Percentiles rank a stretch among this genome's conserved stretches.
Evolutionary conservation across 2,329 filamentous ascomycete genomes (phyloP).

Genomic region (Chaetomiaceae sp.): DNA sequence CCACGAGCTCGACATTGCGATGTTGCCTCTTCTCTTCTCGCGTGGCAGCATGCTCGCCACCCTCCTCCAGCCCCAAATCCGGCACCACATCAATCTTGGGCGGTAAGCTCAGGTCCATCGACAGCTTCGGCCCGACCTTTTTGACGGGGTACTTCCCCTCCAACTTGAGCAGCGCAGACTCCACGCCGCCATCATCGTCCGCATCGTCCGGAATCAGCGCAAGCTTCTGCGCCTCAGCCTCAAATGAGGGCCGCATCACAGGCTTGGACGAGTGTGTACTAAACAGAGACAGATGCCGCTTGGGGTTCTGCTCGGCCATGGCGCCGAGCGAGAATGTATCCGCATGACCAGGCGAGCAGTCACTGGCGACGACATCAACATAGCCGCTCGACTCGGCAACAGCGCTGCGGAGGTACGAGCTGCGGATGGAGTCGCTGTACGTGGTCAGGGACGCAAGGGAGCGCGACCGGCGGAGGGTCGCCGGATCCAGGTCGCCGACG

Average conservation of each 20-base stretch:
- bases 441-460: conserved; percentile 58
- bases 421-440: conserved; percentile 57
- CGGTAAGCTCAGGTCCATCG: conserved; percentile 34
- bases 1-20: conserved; percentile 42
- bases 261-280: conserved; percentile 61
- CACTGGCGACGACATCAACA: conserved; percentile 42
- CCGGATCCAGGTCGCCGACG: conserved; percentile 55
- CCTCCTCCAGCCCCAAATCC: conserved; percentile 5
- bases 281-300: conserved; percentile 50
- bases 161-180: conserved; percentile 86
- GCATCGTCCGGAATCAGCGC: conserved; percentile 81
- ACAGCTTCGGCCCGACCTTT: conserved; percentile 38
- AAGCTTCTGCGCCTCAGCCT: conserved; percentile 80
- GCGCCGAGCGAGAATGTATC: conserved; percentile 56
- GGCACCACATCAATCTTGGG: neutral
- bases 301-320: conserved; percentile 48
- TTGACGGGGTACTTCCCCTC: conserved; percentile 74
- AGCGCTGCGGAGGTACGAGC: conserved; percentile 49
- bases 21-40: conserved; percentile 43
- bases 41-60: conserved; percentile 24
- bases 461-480: conserved; percentile 47
- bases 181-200: conserved; percentile 78
- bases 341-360: conserved; percentile 38
- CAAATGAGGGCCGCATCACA: conserved; percentile 70
- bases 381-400: conserved; percentile 38